Evolutionary conservation across 2,329 filamentous ascomycete species (phyloP).

Genomic region (Aspergillus ustus): DNA sequence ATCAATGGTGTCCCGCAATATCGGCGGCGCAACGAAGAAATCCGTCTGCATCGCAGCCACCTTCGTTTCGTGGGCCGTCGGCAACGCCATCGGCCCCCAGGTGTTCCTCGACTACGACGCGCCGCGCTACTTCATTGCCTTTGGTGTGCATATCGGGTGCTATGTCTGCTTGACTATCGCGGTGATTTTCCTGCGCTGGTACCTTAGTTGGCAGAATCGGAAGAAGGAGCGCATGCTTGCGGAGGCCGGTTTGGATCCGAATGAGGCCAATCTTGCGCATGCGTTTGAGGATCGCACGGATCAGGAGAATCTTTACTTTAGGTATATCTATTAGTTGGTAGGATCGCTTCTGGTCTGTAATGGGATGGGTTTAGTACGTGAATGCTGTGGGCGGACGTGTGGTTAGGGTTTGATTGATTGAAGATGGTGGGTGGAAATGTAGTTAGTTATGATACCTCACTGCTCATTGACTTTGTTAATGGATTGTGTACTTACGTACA

Average conservation of each 20-base stretch:
- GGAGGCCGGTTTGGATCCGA: slow-evolving; percentile 47
- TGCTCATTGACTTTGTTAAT: not conserved
- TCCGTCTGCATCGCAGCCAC: slow-evolving; percentile 69
- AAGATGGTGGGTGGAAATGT: too few species aligned
- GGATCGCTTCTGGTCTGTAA: not conserved
- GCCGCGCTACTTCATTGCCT: slow-evolving; percentile 71
- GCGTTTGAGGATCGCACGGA: slow-evolving; percentile 69
- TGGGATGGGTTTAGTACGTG: not conserved
- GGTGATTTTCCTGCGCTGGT: slow-evolving; percentile 62
- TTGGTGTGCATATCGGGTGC: slow-evolving; percentile 71
- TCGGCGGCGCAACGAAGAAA: slow-evolving; percentile 77
- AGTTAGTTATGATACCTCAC: not conserved
- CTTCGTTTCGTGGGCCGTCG: slow-evolving; percentile 71
- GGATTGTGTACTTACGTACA: not conserved
- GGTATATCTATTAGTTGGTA: slow-evolving; percentile 55
- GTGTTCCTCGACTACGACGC: slow-evolving; percentile 65
- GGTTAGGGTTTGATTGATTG: not conserved
- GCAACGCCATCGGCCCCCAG: slow-evolving; percentile 71
- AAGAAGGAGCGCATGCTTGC: slow-evolving; percentile 57
- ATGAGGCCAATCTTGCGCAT: slow-evolving; percentile 51
- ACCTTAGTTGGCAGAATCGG: slow-evolving; percentile 63
- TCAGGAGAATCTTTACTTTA: slow-evolving; percentile 63
- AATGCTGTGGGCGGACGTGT: not conserved
- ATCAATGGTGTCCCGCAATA: slow-evolving; percentile 70
- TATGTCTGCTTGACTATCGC: slow-evolving; percentile 65